Evolutionary conservation across 2,329 filamentous ascomycete species (phyloP).

Genomic region (Arthrobotrys megalospora): DNA sequence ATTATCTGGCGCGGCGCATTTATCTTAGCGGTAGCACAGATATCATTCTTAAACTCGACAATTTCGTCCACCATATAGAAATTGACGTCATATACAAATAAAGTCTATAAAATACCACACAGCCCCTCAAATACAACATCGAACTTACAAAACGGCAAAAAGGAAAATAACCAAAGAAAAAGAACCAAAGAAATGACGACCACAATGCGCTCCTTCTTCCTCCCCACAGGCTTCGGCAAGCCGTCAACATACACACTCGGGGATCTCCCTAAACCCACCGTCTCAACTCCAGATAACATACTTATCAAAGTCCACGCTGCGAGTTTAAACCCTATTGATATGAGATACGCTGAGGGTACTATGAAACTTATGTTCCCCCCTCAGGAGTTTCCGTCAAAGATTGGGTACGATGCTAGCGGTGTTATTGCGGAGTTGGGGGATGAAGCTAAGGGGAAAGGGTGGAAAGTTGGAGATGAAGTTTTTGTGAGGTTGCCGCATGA

Average conservation of each 20-base stretch:
- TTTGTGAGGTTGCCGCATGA: slow-evolving; percentile 66
- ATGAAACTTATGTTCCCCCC: slow-evolving; percentile 65
- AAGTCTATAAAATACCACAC: too few species aligned
- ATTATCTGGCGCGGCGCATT: too few species aligned
- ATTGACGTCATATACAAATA: too few species aligned
- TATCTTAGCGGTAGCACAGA: too few species aligned
- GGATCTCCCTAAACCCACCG: slow-evolving; percentile 61
- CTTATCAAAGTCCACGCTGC: slow-evolving; percentile 69
- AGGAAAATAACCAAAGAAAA: background rate
- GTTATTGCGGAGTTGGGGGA: slow-evolving; percentile 67
- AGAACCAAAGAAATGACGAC: background rate
- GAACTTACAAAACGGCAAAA: background rate
- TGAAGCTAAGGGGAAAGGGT: slow-evolving; percentile 64
- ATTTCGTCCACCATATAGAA: too few species aligned
- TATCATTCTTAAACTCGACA: too few species aligned
- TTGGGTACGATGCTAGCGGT: slow-evolving; percentile 69
- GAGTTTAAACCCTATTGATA: slow-evolving; percentile 70
- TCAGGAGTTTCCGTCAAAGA: slow-evolving; percentile 68
- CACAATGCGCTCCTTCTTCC: slow-evolving; percentile 54
- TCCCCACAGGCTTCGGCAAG: slow-evolving; percentile 42
- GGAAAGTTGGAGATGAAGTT: slow-evolving; percentile 68
- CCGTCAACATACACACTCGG: slow-evolving; percentile 54
- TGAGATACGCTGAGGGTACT: slow-evolving; percentile 68
- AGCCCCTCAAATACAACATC: too few species aligned
- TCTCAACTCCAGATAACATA: slow-evolving; percentile 63